Evolutionary conservation across 202 grass and related monocot species (phyloP).

Genomic region (Carex sylvatica): DNA sequence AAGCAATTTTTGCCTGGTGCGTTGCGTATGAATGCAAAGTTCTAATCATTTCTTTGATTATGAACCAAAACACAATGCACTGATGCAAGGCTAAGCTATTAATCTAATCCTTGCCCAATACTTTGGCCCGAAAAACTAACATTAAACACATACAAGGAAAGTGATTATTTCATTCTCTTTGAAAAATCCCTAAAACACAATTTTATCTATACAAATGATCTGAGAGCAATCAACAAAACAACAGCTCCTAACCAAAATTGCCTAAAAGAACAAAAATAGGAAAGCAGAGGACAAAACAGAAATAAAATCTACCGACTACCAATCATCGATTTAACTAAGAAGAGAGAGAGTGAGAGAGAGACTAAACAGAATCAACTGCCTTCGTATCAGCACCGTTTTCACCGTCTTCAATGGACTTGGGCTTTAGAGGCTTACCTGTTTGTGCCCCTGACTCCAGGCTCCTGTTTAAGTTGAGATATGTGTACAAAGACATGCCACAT

Average conservation of each 20-base stretch:
- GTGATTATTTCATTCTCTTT: not conserved
- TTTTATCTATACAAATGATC: conserved; percentile 18
- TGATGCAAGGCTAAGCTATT: not conserved
- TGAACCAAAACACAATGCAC: not conserved
- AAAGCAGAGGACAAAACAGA: conserved; percentile 4
- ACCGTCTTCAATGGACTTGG: conserved; percentile 49
- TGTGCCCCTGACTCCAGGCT: conserved; percentile 13
- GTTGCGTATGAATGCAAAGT: too few relatives aligned
- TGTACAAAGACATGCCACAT: conserved; percentile 83
- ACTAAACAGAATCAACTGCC: conserved; percentile 50
- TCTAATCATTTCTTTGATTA: not conserved
- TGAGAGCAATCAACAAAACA: conserved; percentile 16
- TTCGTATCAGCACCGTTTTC: conserved; percentile 40
- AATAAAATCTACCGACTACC: not conserved
- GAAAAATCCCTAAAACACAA: not conserved
- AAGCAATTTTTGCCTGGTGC: not conserved
- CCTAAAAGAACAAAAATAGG: conserved; percentile 15
- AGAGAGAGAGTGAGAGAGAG: not conserved
- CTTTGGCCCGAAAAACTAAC: not conserved
- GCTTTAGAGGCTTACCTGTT: conserved; percentile 40
- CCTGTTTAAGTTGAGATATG: conserved; percentile 63
- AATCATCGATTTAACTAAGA: conserved; percentile 16
- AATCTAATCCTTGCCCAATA: not conserved
- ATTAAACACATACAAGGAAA: not conserved
- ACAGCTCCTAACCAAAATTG: conserved; percentile 30